Base-by-base conservation (phyloP, 768 basidiomycete genomes). In the Amanita subjunquillea region DNA sequence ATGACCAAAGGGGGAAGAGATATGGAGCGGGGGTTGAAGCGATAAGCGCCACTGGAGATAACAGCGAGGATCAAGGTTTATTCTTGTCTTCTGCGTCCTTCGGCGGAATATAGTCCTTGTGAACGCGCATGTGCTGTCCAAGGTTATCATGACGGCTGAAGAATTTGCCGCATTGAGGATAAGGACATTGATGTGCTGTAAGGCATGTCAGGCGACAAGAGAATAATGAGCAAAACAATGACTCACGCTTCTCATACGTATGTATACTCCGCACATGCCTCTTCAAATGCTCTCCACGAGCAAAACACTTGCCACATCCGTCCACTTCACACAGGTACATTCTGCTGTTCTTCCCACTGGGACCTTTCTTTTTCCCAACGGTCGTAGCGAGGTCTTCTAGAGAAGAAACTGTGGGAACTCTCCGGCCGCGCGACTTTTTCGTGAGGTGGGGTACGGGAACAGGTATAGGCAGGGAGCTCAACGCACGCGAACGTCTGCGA, bases 211-310 rank as follows among this genome's bases (percentile, higher is more conserved):
- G 44, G 39, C 39, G 43, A 37, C 50, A 37, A 53, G 42, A 27
- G n/a, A 38, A 22, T 10, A 44, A 58, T 29, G 54, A 25, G 2
- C 47, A 37, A 48, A 56, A 59, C 44, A 54, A 39, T 34, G 17
- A 78, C 89, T 67, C 62, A 93, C 91, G 91, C 72, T 91, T 92
- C 65, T 93, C 91, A 66, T 92, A 79, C 22, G 91, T 92, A 68
- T 94, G 91, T 50, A 94, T 91, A 61, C 85, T 86, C 58, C 89
- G 70, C 38, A 93, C 78, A 65, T 94, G 91, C 56, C 92, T 73
- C 74, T 93, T 93, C 57, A 95, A 69, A 65, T 95, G 92, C 67
- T 95, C 92, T 20, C 86, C 85, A 29, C 92, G 76, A 34, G 85
- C 83, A 67, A 95, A 94, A 59, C 83, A 87, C 69, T 92, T 92